Base-by-base conservation (phyloP, 2,329 filamentous ascomycete genomes). In the Dothideomycetes sp. region DNA sequence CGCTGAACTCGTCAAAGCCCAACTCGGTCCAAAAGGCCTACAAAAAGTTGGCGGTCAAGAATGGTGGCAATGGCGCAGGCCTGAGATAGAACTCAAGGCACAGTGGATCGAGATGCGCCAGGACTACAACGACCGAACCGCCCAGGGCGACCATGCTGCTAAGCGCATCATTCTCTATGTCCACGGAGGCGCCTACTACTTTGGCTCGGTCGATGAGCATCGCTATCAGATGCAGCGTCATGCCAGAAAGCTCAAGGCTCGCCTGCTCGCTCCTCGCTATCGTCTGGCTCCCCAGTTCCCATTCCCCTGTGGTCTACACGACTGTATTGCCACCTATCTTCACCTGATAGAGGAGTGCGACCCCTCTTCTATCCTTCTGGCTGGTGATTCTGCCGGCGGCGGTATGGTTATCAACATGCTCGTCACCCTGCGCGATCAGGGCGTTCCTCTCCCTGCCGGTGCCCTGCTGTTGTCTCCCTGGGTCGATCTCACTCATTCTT, bases 151-250 rank as follows among this genome's bases (percentile, higher is more conserved):
- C n/a, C 39, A 45, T 13, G 70, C 72, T 16, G 74, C 75, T 13
- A 79, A 78, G 50, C 78, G 87, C 38, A 78, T 94, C 44, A 94
- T 96, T 76, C 68, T 98, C 17, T 96, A 96, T 62, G 71, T 96
- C 16, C 91, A 96, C 56, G 91, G 91, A 11, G 89, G 89, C 5
- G 89, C 84, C 15, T 96, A 94, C 63, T 98, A 81, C 64, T 96
- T 98, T 58, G 89, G 91, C 11, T 93, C 86, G 52, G 81, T 95
- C 25, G 88, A 95, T 56, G 88, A 94, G 61, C 91, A 96, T 66
- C 80, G 91, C n/a, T 96, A 96, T 64, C 89, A 96, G 69, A 79
- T 98, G 71, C 91, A 98, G 62, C 75, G 89, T 34, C 88, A 96
- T 70, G 91, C 91, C 19, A 75, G 91, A 40, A 96, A 96, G 64